These are phyloP conservation scores for Phoma herbarum DNA, from an alignment of 2,329 filamentous ascomycete species.

Conservation along the genomic window DNA sequence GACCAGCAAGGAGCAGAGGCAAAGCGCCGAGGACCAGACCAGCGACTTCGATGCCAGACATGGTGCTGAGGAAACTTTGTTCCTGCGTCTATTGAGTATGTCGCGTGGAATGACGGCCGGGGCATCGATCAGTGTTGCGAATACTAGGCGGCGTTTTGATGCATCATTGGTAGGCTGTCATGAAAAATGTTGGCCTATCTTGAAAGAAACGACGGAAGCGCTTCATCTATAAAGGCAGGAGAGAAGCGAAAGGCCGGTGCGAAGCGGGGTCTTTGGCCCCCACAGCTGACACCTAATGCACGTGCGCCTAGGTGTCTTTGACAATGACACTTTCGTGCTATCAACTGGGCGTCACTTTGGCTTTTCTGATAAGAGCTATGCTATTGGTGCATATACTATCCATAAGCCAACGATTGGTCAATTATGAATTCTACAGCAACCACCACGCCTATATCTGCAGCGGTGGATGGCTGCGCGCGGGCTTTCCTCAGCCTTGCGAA, in stretches of 20 bases:
- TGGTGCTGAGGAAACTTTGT: neutral
- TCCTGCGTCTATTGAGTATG: neutral
- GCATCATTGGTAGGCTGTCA: neutral
- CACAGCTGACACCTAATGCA: slow-evolving; percentile 21
- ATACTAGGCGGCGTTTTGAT: neutral
- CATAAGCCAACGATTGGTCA: neutral
- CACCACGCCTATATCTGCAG: neutral
- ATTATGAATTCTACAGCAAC: neutral
- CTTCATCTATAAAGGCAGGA: neutral
- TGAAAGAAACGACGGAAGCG: neutral
- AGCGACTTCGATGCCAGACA: slow-evolving; percentile 33
- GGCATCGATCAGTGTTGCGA: neutral
- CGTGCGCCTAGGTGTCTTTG: neutral
- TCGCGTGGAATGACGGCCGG: no score
- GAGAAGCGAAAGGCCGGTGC: neutral
- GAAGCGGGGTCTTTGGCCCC: neutral
- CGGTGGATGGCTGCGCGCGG: slow-evolving; percentile 11
- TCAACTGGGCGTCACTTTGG: neutral
- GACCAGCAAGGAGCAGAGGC: slow-evolving; percentile 45
- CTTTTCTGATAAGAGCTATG: no score
- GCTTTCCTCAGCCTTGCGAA: slow-evolving; percentile 12
- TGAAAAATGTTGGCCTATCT: neutral
- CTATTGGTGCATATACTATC: neutral
- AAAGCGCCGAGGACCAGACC: slow-evolving; percentile 44
- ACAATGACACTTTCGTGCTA: slow-evolving; percentile 9